Evolutionary conservation across 2,329 filamentous ascomycete genomes (phyloP), one percentile per base, ranked within the genome.

Genomic region (Nannizziopsis barbatae): DNA sequence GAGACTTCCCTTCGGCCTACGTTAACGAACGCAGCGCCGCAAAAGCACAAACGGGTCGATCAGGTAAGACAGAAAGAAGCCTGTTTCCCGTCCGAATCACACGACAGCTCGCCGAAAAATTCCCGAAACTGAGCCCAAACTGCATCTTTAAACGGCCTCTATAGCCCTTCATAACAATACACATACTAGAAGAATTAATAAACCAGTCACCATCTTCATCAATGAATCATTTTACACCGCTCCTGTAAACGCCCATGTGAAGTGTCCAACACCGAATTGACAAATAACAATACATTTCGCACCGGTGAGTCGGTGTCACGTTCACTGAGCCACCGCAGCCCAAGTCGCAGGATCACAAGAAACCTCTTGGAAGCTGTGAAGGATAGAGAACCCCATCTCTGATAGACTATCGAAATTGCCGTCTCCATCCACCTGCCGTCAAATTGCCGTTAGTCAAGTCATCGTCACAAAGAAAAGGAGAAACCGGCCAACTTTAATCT

Each of bases 291-390:
- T 14, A 27, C 18, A 17, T 45, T 17, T 35, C 8, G 33, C 10
- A 10, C 32, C 42, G 32, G 32, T 20, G 6, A 17, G 9, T 39
- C 36, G 17, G 20, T 12, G 17, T 40, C 17, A 12, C 9, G 11
- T 20, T 11, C 42, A 42, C 32, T 30, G 30, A 22, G 40, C 33
- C 35, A 48, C 33, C 49, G 48, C 39, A 37, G 35, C 77, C 76
- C 77, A 81, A 6, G 75, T 79, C 43, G 75, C 72, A 39, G 77
- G 76, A 62, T 83, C 79, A 58, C 76, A 81, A 51, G 80, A 84
- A 46, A 92, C 77, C 64, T 93, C 85, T 58, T 94, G 86, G 63
- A 88, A 93, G 36, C 76, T 81, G 65, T 90, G 83, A 53, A 88
- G 68, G 39, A 85, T 76, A 54, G 80, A 79, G 60, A 93, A 93